These are phyloP conservation scores for Trichoderma atrobrunneum DNA, from an alignment of 2,329 filamentous ascomycete genomes.

Conservation along the genomic window DNA sequence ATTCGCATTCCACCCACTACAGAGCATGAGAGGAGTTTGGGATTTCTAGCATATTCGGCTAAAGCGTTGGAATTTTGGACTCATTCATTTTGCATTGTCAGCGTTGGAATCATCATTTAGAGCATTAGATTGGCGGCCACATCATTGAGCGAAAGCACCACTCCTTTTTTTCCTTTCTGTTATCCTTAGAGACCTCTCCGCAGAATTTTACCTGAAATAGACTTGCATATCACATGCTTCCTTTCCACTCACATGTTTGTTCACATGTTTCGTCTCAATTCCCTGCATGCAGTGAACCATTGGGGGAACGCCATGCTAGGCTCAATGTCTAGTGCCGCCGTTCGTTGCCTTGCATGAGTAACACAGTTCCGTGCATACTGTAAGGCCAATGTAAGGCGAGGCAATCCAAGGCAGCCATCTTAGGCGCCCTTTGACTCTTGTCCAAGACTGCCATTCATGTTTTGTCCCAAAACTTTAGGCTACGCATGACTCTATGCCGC, in stretches of 20 bases:
- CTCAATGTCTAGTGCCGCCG: not conserved
- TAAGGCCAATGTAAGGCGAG: not conserved
- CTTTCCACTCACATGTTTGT: not conserved
- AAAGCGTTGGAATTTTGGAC: slow-evolving; percentile 5
- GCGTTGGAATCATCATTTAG: slow-evolving; percentile 2
- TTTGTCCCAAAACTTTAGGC: not conserved
- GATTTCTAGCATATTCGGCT: slow-evolving; percentile 4
- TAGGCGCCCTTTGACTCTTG: not conserved
- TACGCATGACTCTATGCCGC: not conserved
- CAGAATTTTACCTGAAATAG: not conserved
- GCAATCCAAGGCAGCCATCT: not conserved
- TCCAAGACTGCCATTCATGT: not conserved
- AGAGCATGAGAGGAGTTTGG: slow-evolving; percentile 10
- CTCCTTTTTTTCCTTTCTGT: not conserved
- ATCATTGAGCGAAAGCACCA: not conserved
- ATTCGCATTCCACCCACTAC: slow-evolving; percentile 10
- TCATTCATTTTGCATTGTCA: slow-evolving; percentile 2
- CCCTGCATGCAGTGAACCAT: not conserved
- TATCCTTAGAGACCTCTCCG: not conserved
- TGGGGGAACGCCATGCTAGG: not conserved
- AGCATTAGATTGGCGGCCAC: slow-evolving; percentile 10
- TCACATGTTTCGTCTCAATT: not conserved
- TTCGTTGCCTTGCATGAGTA: slow-evolving; percentile 17
- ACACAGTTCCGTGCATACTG: not conserved
- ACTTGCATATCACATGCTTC: not conserved